Evolutionary conservation across 2,329 filamentous ascomycete species (phyloP), one percentile per base, ranked within the genome.

Genomic region (Cyphellophora attinorum): DNA sequence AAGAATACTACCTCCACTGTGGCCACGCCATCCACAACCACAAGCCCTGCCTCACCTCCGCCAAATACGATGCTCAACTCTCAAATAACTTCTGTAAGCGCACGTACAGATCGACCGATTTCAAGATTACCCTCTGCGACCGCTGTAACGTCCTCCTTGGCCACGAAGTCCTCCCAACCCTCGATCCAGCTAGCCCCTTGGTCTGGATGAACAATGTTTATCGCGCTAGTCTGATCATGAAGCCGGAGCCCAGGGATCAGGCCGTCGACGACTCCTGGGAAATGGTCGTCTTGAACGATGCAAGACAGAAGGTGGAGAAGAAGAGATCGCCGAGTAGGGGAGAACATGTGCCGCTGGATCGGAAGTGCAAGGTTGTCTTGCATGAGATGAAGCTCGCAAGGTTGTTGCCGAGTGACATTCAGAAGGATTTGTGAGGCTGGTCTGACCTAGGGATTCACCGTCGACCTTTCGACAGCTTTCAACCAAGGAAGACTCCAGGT

Each of bases 111-210:
- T 25, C 8, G 8, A 25, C 21, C 8, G n/a, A n/a, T n/a, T 25
- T 8, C 8, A 8, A 8, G 8, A n/a, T 8, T 8, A n/a, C 8
- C 21, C 8, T 8, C n/a, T 25, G 40, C 42, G 14, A 48, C 44
- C 18, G 41, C 44, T 5, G 45, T 41, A 11, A 44, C 45, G 29
- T 39, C 40, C 19, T 44, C 34, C 3, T 29, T 41, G n/a, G 46
- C 25, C 41, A 45, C 14, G 16, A 19, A 11, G 25, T 16, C 10
- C 13, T 18, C 32, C 21, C 8, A 8, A 8, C n/a, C 21, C 8
- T 8, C 21, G 21, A 25, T 25, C 21, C 21, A n/a, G 8, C 8
- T n/a, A n/a, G n/a, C 8, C 21, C 21, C 21, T n/a, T 25, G 21
- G n/a, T 25, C 8, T 25, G 21, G 21, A 25, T 25, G 21, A 25